Conservation (phyloP, 768 basidiomycete genomes). For the Infundibulicybe gibba region DNA sequence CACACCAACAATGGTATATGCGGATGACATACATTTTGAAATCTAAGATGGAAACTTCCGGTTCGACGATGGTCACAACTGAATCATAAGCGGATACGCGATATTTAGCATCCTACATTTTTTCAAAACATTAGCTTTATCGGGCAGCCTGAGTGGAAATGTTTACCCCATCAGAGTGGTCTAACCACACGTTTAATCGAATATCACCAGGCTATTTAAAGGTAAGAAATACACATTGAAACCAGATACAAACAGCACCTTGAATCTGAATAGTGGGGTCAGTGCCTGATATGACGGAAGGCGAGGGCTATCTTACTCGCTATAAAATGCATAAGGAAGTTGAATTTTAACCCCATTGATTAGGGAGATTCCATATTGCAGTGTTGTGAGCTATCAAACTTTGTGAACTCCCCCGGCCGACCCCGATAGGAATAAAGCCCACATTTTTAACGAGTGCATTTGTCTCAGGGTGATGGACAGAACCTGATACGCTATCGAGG, state of each 20-base stretch:
- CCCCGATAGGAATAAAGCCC: constrained; percentile 12
- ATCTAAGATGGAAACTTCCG: constrained; percentile 74
- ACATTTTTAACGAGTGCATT: constrained; percentile 72
- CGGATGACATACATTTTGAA: constrained; percentile 61
- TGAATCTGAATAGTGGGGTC: constrained; percentile 43
- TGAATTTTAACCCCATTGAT: constrained; percentile 54
- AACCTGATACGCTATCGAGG: constrained; percentile 59
- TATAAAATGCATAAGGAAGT: constrained; percentile 72
- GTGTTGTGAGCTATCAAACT: constrained; percentile 57
- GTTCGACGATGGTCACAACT: constrained; percentile 76
- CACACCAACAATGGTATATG: not conserved
- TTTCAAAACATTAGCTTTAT: constrained; percentile 1
- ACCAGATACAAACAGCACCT: constrained; percentile 32
- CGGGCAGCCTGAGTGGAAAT: not conserved
- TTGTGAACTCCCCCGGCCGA: no score
- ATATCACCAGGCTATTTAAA: constrained; percentile 64
- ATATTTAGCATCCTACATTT: constrained; percentile 46
- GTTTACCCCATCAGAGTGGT: constrained; percentile 61
- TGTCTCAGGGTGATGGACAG: constrained; percentile 63
- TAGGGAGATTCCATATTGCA: constrained; percentile 50
- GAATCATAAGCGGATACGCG: constrained; percentile 74
- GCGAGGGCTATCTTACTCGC: constrained; percentile 57
- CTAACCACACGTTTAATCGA: constrained; percentile 73
- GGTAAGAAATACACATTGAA: constrained; percentile 2
- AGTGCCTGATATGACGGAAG: not conserved